These are phyloP conservation scores for Globisporangium sylvaticum DNA, from an alignment of 352 stramenopile genomes.

Conservation along the genomic window DNA sequence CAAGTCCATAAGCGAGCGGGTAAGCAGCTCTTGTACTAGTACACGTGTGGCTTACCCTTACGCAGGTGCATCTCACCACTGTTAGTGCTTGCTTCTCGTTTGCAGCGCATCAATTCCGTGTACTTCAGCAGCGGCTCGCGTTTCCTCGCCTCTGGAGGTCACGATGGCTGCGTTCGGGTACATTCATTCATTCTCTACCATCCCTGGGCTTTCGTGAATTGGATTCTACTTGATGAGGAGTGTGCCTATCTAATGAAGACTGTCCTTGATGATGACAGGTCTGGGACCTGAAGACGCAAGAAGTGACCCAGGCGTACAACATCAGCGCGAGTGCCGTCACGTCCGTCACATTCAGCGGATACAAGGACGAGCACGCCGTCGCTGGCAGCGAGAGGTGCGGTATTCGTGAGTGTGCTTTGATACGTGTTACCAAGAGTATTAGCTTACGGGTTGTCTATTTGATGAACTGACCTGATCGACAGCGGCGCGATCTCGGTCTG, in stretches of 20 bases:
- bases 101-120: conserved; percentile 55
- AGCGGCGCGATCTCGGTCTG: conserved; percentile 65
- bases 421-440: background rate
- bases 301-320: conserved; percentile 60
- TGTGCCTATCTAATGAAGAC: background rate
- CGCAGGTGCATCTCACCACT: no score
- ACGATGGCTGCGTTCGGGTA: conserved; percentile 52
- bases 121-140: conserved; percentile 70
- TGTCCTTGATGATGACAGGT: conserved; percentile 21
- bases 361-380: conserved; percentile 73
- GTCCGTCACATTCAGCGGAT: conserved; percentile 60
- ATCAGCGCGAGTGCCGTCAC: conserved; percentile 61
- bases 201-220: background rate
- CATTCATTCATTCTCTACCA: background rate
- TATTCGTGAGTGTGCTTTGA: background rate
- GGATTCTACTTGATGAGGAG: background rate
- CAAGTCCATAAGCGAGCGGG: conserved; percentile 31
- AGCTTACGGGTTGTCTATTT: background rate
- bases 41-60: no score
- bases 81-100: background rate
- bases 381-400: conserved; percentile 57
- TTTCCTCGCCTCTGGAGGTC: conserved; percentile 58
- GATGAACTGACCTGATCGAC: background rate
- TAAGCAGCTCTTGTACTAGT: conserved; percentile 13
- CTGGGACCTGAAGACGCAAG: conserved; percentile 76